A percentile compares a stretch with the other conserved stretches of the same genome.
These are phyloP conservation scores for Elsinoe perseae DNA, from an alignment of 2,329 filamentous ascomycete species.

Conservation along the genomic window DNA sequence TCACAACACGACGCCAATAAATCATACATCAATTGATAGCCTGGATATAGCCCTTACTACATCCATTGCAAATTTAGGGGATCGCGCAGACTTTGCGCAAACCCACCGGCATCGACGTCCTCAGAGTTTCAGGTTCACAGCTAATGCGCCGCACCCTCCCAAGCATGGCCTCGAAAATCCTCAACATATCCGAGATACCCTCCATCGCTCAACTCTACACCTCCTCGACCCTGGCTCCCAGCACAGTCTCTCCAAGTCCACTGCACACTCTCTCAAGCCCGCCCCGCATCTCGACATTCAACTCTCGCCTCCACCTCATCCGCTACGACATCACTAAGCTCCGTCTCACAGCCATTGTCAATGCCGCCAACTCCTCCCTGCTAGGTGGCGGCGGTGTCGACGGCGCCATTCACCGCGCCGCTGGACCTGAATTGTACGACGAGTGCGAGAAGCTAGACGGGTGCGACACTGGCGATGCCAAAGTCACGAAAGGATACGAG, in stretches of 20 bases:
- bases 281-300: conserved; percentile 41
- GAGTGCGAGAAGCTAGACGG: conserved; percentile 68
- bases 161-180: conserved; percentile 20
- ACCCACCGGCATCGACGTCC: too few species aligned
- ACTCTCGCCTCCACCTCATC: conserved; percentile 62
- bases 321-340: conserved; percentile 76
- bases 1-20: neutral
- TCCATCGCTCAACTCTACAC: conserved; percentile 57
- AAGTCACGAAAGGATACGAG: conserved; percentile 70
- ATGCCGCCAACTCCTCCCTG: conserved; percentile 75
- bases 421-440: conserved; percentile 57
- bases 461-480: conserved; percentile 70
- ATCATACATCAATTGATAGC: too few species aligned
- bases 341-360: conserved; percentile 75
- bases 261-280: conserved; percentile 53
- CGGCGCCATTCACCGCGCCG: conserved; percentile 70
- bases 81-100: neutral
- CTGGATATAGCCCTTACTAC: too few species aligned
- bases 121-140: too few species aligned
- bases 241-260: conserved; percentile 34
- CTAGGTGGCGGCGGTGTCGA: conserved; percentile 81
- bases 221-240: conserved; percentile 37
- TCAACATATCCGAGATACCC: conserved; percentile 47
- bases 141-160: neutral
- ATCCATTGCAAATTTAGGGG: too few species aligned